Base-by-base conservation (phyloP, 345 rosid genomes). In the Hibiscus mutabilis region DNA sequence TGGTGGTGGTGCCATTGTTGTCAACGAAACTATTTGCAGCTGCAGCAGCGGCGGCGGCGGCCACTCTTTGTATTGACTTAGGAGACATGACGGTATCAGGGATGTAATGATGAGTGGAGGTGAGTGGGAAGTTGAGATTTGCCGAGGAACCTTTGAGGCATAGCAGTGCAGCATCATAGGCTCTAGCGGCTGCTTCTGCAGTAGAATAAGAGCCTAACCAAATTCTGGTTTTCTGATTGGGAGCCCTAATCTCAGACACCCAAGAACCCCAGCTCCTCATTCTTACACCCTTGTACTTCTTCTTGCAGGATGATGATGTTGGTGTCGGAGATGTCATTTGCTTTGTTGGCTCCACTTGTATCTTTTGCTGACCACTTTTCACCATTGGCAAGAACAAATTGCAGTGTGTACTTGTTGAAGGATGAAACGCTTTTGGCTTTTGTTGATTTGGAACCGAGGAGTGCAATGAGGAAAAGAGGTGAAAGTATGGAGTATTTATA, bases 251-350 rank as follows among this genome's bases (percentile, higher is more conserved):
- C 78, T 96, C 99, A 7, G 99, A 87, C 0, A 95, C 99, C 97
- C 97, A 96, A 0, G 99, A 96, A 0, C 99, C 99, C 99, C 99
- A 96, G 22, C 92, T 96, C 77, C 99, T 90, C 99, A 92, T 96
- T 73, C 99, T 84, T 55, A 96, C 99, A 58, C 97, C 99, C 83
- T 86, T 96, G 82, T 82, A 92, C 84, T 88, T 95, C 86, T 78
- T 88, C 64, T 78, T 70, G 69, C 70, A 46, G 61, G 74, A 44
- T 31, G 80, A 59, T 16, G 82, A 74, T 37, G 80, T 47, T 37
- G 80, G 1, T 12, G 79, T 59, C 2, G 84, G 53, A 13, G 80
- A 22, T 13, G 82, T 57, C 73, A 74, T 62, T 80, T 62, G 68
- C 63, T 79, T 83, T 52, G 79, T 71, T 64, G 80, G 18, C 24